Conservation (phyloP, 2,329 filamentous ascomycete species). For the Talaromyces sp. region DNA sequence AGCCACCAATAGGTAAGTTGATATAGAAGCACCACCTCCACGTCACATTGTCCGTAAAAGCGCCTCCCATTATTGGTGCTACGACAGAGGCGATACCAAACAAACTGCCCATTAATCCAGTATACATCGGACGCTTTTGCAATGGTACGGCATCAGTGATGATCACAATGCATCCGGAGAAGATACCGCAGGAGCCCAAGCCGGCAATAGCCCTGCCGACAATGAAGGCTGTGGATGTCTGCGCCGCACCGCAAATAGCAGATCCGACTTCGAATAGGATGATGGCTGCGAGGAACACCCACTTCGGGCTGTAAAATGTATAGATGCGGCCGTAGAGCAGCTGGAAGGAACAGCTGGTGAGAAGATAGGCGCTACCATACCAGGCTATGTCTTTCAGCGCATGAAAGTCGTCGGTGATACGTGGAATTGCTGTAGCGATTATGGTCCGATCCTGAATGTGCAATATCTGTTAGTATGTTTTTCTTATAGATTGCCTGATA, state of each 20-base stretch:
- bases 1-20: slow-evolving; percentile 36
- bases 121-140: slow-evolving; percentile 24
- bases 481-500: not conserved
- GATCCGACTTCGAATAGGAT: slow-evolving; percentile 46
- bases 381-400: slow-evolving; percentile 38
- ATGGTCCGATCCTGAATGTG: slow-evolving; percentile 20
- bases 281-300: slow-evolving; percentile 40
- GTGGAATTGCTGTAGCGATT: slow-evolving; percentile 24
- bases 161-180: slow-evolving; percentile 25
- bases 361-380: slow-evolving; percentile 39
- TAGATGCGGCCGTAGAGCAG: slow-evolving; percentile 45
- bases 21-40: slow-evolving; percentile 47
- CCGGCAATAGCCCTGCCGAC: slow-evolving; percentile 34
- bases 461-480: not conserved
- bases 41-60: slow-evolving; percentile 29
- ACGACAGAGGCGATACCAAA: slow-evolving; percentile 21
- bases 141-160: slow-evolving; percentile 26
- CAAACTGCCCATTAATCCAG: slow-evolving; percentile 27
- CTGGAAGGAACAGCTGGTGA: slow-evolving; percentile 35
- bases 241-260: slow-evolving; percentile 39
- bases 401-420: slow-evolving; percentile 34
- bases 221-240: slow-evolving; percentile 29
- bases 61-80: slow-evolving; percentile 20
- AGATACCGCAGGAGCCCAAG: slow-evolving; percentile 27
- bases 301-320: slow-evolving; percentile 46